Base-by-base conservation (phyloP, 306 rosid genomes). In the Crotalaria pallida region DNA sequence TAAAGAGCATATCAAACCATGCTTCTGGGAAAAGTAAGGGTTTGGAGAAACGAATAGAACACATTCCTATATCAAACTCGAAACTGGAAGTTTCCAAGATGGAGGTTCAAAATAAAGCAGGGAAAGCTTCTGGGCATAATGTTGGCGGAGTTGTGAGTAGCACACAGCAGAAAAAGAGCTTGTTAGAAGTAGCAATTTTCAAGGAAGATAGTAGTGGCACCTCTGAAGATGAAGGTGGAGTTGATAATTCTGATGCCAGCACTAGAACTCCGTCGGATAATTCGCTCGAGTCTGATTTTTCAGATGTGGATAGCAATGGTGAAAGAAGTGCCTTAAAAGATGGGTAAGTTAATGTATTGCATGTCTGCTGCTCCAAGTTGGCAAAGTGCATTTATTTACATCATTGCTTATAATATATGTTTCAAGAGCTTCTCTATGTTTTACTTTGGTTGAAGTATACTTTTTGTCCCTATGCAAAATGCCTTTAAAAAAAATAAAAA, bases 281-380 rank as follows among this genome's bases (percentile, higher is more conserved):
- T 71, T 85, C 94, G 23, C 65, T 78, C 13, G 61, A 82, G 19
- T 84, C 91, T 31, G 85, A 83, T 78, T 86, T 53, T 78, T 84
- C 94, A 22, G 98, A 88, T 21, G 92, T 78, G 64, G 86, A 84
- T 73, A 87, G 87, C 81, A 86, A 84, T 60, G 84, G 80, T 62
- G 75, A 71, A 64, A 78, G 75, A 81, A 84, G 73, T 78, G 24
- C 76, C 72, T 26, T 40, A 43, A 86, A 82, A 72, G 59, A 81
- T 52, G n/a, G 63, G 98, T 90, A 57, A 74, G 86, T 75, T 55
- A 13, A 23, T 78, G 27, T 57, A 45, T 73, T 58, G 59, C 69
- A 60, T 29, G 60, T 69, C 60, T 75, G 81, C 66, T 36, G 40
- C 33, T 27, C 26, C 17, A 58, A 55, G 64, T 63, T 83, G 45